Conservation (phyloP, 176 grass and related monocot species). For the Ensete ventricosum region DNA sequence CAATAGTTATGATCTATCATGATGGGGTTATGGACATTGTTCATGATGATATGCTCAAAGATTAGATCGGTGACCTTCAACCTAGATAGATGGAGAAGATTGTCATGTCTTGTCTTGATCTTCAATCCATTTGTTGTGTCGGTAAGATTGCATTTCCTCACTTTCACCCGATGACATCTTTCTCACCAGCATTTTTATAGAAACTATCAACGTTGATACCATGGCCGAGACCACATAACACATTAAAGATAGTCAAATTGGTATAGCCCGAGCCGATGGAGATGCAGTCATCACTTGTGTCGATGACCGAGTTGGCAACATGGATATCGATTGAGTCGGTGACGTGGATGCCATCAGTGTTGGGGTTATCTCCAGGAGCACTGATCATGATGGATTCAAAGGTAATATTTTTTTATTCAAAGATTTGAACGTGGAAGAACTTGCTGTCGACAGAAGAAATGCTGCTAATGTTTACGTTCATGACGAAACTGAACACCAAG, state of each 20-base stretch:
- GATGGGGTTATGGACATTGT: slow-evolving; percentile 54
- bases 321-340: slow-evolving; percentile 39
- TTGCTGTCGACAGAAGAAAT: slow-evolving; percentile 48
- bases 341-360: slow-evolving; percentile 86
- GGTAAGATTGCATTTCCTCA: slow-evolving; percentile 29
- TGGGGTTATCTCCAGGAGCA: slow-evolving; percentile 50
- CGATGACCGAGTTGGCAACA: slow-evolving; percentile 39
- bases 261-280: slow-evolving; percentile 45
- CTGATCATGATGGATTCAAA: slow-evolving; percentile 41
- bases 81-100: slow-evolving; percentile 34
- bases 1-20: slow-evolving; percentile 89
- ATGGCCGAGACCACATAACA: slow-evolving; percentile 49
- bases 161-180: slow-evolving; percentile 41
- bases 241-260: slow-evolving; percentile 21
- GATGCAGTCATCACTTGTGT: slow-evolving; percentile 69
- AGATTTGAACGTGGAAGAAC: slow-evolving; percentile 70
- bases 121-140: slow-evolving; percentile 54
- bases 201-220: slow-evolving; percentile 65
- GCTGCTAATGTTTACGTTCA: slow-evolving; percentile 15
- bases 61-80: slow-evolving; percentile 27
- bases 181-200: slow-evolving; percentile 46
- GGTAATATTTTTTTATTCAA: slow-evolving; percentile 24
- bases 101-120: slow-evolving; percentile 69
- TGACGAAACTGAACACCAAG: not conserved
- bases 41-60: slow-evolving; percentile 60